Evolutionary conservation across 2,329 filamentous ascomycete species (phyloP).

Genomic region (Alternaria brassicicola): DNA sequence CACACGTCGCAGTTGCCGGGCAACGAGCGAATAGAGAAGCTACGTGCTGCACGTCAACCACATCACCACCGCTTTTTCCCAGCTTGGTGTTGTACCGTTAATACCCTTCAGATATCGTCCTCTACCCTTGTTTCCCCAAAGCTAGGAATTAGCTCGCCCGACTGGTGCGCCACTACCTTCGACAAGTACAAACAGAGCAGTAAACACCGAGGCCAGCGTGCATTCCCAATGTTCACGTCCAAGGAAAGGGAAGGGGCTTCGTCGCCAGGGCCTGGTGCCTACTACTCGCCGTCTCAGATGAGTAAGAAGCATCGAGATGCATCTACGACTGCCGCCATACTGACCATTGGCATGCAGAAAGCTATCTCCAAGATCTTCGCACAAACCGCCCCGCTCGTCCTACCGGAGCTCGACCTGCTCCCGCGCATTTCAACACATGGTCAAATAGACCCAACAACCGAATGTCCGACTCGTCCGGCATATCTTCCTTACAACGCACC

Average conservation of each 20-base stretch:
- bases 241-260: constrained; percentile 46
- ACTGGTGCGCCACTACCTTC: not conserved
- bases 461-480: constrained; percentile 33
- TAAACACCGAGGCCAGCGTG: constrained; percentile 14
- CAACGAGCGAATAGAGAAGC: constrained; percentile 34
- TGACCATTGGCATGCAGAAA: constrained; percentile 57
- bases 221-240: constrained; percentile 37
- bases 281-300: constrained; percentile 48
- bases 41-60: constrained; percentile 34
- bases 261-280: constrained; percentile 44
- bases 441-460: constrained; percentile 36
- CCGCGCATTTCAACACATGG: constrained; percentile 54
- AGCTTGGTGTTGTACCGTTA: constrained; percentile 19
- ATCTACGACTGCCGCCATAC: constrained; percentile 17
- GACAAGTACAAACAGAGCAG: constrained; percentile 23
- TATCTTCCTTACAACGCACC: constrained; percentile 34
- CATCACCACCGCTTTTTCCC: constrained; percentile 39
- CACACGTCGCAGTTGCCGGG: constrained; percentile 29
- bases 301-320: constrained; percentile 35
- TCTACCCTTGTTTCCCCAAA: not conserved
- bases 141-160: not conserved
- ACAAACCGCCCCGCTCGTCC: constrained; percentile 70
- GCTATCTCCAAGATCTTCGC: constrained; percentile 74
- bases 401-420: constrained; percentile 71
- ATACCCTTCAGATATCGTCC: constrained; percentile 4